phyloP scores from a whole-genome alignment of 192 early-diverging fungal genomes.

The Dissophora ornata region DNA sequence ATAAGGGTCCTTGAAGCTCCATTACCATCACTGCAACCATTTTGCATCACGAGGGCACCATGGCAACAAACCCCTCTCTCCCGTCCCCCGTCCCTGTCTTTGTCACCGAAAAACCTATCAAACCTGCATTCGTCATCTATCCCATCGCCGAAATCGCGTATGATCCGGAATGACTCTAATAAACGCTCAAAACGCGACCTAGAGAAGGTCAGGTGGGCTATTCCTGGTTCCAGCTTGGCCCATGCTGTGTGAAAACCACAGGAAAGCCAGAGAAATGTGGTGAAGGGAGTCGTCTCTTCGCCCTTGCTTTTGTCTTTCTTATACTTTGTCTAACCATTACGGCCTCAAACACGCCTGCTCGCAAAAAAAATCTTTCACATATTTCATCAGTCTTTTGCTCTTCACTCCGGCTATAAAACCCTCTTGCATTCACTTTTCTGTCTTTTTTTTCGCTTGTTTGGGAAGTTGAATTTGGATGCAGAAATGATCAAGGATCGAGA shows the following conservation, averaged over 20 bases:
- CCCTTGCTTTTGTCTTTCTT: neutral
- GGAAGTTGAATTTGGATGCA: neutral
- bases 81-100: neutral
- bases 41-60: no score
- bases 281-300: no score
- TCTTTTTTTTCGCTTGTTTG: neutral
- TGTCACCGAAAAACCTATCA: neutral
- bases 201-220: no score
- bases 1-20: no score
- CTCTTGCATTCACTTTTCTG: neutral
- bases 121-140: neutral
- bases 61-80: neutral
- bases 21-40: no score
- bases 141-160: conserved; percentile 16
- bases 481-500: neutral
- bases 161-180: conserved; percentile 17
- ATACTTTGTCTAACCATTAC: no score
- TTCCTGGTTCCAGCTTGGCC: conserved; percentile 43
- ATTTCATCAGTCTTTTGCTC: no score
- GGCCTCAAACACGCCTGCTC: no score
- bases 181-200: no score
- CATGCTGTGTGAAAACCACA: neutral
- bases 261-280: neutral
- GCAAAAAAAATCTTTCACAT: no score
- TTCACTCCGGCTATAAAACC: no score